These are phyloP conservation scores for Chaetomium olivaceum DNA, from an alignment of 2,329 filamentous ascomycete genomes.

Conservation along the genomic window DNA sequence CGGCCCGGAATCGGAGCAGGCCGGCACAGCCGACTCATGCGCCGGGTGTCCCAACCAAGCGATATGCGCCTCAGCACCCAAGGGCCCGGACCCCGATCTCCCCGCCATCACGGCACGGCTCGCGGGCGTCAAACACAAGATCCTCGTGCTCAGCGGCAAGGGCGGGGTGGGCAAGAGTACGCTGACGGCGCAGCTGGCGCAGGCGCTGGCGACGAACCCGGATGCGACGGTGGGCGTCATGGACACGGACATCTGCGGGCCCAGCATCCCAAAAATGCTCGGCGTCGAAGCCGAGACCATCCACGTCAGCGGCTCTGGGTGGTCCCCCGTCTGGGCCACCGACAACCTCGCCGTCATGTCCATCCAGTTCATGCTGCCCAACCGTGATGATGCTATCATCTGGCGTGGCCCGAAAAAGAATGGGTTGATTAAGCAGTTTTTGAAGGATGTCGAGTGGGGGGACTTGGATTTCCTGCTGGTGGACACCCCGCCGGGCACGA, in stretches of 20 bases:
- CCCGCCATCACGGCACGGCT: constrained; percentile 83
- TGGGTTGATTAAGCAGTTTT: constrained; percentile 93
- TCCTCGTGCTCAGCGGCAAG: constrained; percentile 85
- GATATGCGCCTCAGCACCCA: constrained; percentile 91
- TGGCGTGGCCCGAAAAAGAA: constrained; percentile 99
- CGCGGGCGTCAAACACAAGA: constrained; percentile 81
- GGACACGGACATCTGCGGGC: constrained; percentile 97
- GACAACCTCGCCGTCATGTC: constrained; percentile 97
- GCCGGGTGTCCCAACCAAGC: constrained; percentile 93
- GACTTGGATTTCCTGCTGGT: constrained; percentile 90
- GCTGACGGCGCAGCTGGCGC: constrained; percentile 82
- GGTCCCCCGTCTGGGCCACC: constrained; percentile 93
- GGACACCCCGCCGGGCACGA: constrained; percentile 93
- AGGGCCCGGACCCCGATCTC: constrained; percentile 93
- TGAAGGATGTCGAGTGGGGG: constrained; percentile 98
- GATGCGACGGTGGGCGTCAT: constrained; percentile 85
- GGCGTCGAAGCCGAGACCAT: constrained; percentile 93
- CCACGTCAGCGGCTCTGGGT: constrained; percentile 83
- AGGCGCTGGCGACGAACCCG: constrained; percentile 82
- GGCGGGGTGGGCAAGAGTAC: constrained; percentile 97
- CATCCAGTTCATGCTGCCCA: constrained; percentile 97
- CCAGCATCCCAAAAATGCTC: constrained; percentile 98
- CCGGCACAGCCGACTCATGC: constrained; percentile 77
- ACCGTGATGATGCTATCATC: constrained; percentile 90
- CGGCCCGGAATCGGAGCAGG: constrained; percentile 76